Conservation (phyloP, 2,329 filamentous ascomycete species). For the Arthroderma sp. region DNA sequence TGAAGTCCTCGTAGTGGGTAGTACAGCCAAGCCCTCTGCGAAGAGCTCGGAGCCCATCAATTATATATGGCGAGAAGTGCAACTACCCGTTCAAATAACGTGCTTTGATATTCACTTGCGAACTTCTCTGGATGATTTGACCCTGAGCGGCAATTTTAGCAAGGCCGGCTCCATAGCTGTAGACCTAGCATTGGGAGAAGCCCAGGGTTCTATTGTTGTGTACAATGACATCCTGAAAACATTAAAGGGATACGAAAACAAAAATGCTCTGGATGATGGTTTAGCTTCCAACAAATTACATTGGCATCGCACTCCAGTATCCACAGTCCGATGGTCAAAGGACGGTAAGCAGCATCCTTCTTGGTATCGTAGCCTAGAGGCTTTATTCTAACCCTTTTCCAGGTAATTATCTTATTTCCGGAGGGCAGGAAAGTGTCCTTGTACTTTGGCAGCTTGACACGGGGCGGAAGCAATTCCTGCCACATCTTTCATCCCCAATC, state of each 20-base stretch:
- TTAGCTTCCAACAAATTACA: constrained; percentile 56
- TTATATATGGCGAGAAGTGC: constrained; percentile 43
- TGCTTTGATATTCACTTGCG: constrained; percentile 50
- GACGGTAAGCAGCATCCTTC: constrained; percentile 51
- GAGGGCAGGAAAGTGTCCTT: constrained; percentile 76
- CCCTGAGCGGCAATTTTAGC: constrained; percentile 8
- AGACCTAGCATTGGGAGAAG: constrained; percentile 68
- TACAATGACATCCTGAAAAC: constrained; percentile 61
- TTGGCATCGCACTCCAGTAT: constrained; percentile 80
- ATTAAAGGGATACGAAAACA: constrained; percentile 35
- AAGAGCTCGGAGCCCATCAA: constrained; percentile 19
- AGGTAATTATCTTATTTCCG: constrained; percentile 91
- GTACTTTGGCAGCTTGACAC: constrained; percentile 92
- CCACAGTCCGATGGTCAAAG: constrained; percentile 76
- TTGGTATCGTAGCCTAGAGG: no score
- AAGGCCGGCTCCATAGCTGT: constrained; percentile 29
- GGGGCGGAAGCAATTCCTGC: constrained; percentile 65
- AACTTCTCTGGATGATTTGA: constrained; percentile 8
- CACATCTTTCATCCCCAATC: constrained; percentile 77
- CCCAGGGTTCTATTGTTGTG: constrained; percentile 63
- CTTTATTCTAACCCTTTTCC: constrained; percentile 19
- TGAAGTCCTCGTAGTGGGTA: constrained; percentile 48
- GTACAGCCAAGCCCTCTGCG: constrained; percentile 12
- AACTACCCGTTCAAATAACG: constrained; percentile 48
- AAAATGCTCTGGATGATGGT: constrained; percentile 28